Conservation (phyloP, 2,329 filamentous ascomycete genomes). For the Alternaria sp. region DNA sequence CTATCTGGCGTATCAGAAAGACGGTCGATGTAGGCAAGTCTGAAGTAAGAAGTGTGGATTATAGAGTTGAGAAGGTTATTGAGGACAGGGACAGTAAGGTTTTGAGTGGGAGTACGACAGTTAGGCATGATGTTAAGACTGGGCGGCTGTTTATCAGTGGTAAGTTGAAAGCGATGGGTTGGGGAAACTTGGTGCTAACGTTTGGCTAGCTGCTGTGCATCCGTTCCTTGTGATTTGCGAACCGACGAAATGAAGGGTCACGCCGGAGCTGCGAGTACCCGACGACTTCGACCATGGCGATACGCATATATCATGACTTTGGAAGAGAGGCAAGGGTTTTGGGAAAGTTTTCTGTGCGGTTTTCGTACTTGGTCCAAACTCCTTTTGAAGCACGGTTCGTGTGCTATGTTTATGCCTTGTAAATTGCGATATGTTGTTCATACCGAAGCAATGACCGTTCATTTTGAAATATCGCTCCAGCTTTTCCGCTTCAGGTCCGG, state of each 20-base stretch:
- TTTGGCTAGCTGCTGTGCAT: constrained; percentile 14
- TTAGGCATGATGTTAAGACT: constrained; percentile 39
- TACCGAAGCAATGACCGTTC: too few species aligned
- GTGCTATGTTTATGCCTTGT: too few species aligned
- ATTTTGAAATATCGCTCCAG: too few species aligned
- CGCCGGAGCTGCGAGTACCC: accelerated
- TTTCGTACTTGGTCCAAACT: too few species aligned
- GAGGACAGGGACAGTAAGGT: constrained; percentile 37
- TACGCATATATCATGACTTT: neutral
- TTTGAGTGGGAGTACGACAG: constrained; percentile 37
- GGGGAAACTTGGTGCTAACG: neutral
- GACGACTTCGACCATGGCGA: neutral
- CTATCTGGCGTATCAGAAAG: constrained; percentile 35
- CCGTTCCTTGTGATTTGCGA: constrained; percentile 24
- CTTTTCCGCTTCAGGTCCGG: too few species aligned
- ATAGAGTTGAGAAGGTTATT: constrained; percentile 37
- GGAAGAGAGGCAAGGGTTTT: too few species aligned
- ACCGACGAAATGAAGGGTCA: neutral
- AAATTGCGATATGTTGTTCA: too few species aligned
- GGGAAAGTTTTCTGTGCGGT: too few species aligned
- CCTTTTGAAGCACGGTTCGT: too few species aligned
- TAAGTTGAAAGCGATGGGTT: constrained; percentile 14
- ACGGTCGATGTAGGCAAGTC: constrained; percentile 7
- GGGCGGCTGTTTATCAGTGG: constrained; percentile 38
- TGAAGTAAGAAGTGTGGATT: constrained; percentile 18